Base-by-base conservation (phyloP, 352 stramenopile species). In the Globisporangium nodosum region DNA sequence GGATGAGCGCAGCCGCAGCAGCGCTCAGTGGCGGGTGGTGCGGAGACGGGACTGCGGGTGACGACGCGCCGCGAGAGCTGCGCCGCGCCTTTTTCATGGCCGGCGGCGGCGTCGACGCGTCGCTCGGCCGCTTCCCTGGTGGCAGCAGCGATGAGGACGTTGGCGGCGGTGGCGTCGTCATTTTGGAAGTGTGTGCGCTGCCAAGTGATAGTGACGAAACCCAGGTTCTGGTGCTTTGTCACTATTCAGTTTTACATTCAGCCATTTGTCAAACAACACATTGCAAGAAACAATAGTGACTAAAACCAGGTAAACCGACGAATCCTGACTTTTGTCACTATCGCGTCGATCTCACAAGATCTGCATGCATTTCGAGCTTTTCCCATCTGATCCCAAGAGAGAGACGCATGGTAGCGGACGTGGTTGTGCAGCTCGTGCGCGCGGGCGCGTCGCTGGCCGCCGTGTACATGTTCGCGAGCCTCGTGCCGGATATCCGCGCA, bases 401-500 rank as follows among this genome's bases (percentile, higher is more conserved):
- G 21, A 24, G 21, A 24, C 21, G 21, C 13, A 80, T 75, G 69
- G 27, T 68, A 7, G 61, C 66, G 3, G 15, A 52, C 13, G 66
- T 59, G 3, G 27, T 61, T 24, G 65, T 80, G 56, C 64, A 65
- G 24, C 56, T 71, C 24, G 63, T 85, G 20, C 71, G 69, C n/a
- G 60, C 72, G 5, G 54, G 64, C 31, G 75, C 75, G 3, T 78
- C 73, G n/a, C 33, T 82, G 37, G 73, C 75, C 51, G 66, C 75
- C 11, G 75, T 64, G 51, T 52, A 56, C 46, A 62, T 85, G n/a
- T 85, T 82, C 54, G 70, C 69, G 43, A 82, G 73, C 52, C 71
- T 82, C 0, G 33, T 72, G 8, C 75, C 73, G 1, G 64, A 61
- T 13, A 69, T 85, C 48, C 70, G 69, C 9, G 52, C 66, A 20